Evolutionary conservation across 495 filamentous ascomycete genomes (phyloP).

Genomic region (Hypoxylon perforatum): DNA sequence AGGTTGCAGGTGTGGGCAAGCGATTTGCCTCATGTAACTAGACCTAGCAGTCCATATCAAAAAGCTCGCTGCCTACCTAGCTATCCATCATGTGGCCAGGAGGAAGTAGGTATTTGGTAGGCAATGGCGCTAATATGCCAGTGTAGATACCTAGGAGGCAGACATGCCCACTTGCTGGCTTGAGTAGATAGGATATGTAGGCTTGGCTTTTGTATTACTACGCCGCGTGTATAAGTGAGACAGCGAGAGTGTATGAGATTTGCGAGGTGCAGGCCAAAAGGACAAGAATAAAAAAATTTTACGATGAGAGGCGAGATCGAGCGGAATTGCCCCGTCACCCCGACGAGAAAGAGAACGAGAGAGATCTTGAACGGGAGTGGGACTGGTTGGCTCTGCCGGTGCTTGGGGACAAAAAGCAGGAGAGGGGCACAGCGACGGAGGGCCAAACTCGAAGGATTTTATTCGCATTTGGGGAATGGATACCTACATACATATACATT

Average conservation of each 20-base stretch:
- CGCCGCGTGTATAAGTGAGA: not conserved
- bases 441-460: slow-evolving; percentile 30
- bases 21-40: not conserved
- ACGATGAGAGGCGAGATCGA: not conserved
- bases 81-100: not conserved
- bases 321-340: not conserved
- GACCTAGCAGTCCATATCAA: no score
- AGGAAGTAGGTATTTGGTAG: not conserved
- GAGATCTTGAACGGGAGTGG: slow-evolving; percentile 2
- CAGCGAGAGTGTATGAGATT: not conserved
- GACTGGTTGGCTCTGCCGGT: slow-evolving; percentile 20
- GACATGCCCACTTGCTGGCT: not conserved
- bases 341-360: not conserved
- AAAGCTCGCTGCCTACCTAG: not conserved
- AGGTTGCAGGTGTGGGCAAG: slow-evolving; percentile 3
- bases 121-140: not conserved
- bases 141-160: not conserved
- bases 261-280: not conserved
- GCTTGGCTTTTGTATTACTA: slow-evolving; percentile 3
- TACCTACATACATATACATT: slow-evolving; percentile 4
- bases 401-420: slow-evolving; percentile 24
- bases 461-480: slow-evolving; percentile 13
- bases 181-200: not conserved
- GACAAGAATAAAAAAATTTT: not conserved
- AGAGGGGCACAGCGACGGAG: slow-evolving; percentile 30